These are phyloP conservation scores for Bipolaris victoriae DNA, from an alignment of 2,329 filamentous ascomycete species.

Conservation along the genomic window DNA sequence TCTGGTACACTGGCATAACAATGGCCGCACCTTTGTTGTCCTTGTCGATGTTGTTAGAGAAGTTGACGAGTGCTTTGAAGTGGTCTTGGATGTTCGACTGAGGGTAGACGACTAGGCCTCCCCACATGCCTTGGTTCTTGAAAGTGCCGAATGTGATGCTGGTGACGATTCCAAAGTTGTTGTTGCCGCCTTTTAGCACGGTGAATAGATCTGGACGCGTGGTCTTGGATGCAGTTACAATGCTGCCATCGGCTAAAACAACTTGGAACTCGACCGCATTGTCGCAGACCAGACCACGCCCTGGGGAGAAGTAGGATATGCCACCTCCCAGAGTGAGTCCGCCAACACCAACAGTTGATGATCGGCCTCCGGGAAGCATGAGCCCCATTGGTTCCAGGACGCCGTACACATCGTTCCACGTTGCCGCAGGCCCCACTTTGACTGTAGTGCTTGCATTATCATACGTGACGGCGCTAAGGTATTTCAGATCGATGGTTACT, in stretches of 20 bases:
- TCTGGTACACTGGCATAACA: conserved; percentile 29
- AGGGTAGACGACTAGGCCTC: conserved; percentile 40
- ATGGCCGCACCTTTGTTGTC: conserved; percentile 27
- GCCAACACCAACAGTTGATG: conserved; percentile 33
- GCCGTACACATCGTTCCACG: conserved; percentile 35
- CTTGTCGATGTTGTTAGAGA: conserved; percentile 25
- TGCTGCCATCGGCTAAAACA: conserved; percentile 40
- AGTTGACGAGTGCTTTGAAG: conserved; percentile 32
- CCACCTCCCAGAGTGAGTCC: conserved; percentile 39
- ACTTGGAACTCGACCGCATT: conserved; percentile 42
- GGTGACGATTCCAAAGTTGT: conserved; percentile 48
- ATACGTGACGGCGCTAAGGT: conserved; percentile 28
- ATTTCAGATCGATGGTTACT: conserved; percentile 35
- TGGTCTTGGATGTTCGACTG: conserved; percentile 23
- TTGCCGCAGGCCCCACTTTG: conserved; percentile 31
- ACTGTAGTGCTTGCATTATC: conserved; percentile 23
- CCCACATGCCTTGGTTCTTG: conserved; percentile 39
- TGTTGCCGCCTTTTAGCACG: conserved; percentile 43
- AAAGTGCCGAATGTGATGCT: conserved; percentile 34
- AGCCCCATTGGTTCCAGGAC: conserved; percentile 31
- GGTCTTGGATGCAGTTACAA: conserved; percentile 29
- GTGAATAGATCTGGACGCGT: conserved; percentile 37
- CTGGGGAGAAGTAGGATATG: conserved; percentile 37
- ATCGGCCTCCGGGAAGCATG: conserved; percentile 34
- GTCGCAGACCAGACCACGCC: conserved; percentile 40